These are phyloP conservation scores for Firmiana major DNA, from an alignment of 345 rosid species.

Conservation along the genomic window DNA sequence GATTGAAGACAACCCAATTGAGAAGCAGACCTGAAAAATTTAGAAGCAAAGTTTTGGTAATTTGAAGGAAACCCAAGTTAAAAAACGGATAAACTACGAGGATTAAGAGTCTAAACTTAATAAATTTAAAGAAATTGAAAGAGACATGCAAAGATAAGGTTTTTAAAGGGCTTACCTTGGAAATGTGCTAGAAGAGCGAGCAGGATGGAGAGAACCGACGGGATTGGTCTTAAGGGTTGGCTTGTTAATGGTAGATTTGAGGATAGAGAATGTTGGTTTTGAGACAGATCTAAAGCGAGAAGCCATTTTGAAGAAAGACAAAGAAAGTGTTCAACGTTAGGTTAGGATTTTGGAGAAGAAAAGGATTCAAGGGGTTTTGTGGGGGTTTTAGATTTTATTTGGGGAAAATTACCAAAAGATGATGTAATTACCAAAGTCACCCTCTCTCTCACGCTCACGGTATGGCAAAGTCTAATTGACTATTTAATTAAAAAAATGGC, in stretches of 20 bases:
- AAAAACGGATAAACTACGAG: background rate
- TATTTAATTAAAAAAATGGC: background rate
- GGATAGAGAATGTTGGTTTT: constrained; percentile 46
- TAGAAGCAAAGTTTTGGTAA: background rate
- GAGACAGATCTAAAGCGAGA: constrained; percentile 66
- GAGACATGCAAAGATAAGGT: background rate
- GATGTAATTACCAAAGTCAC: too few species aligned
- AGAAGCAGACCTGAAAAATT: constrained; percentile 51
- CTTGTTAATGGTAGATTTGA: constrained; percentile 53
- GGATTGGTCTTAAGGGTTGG: constrained; percentile 43
- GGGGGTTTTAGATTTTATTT: constrained; percentile 15
- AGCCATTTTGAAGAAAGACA: constrained; percentile 45
- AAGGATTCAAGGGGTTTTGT: background rate
- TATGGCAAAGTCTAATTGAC: background rate
- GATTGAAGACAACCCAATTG: constrained; percentile 73
- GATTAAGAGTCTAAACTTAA: background rate
- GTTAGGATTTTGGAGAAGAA: constrained; percentile 14
- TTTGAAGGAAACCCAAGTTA: constrained; percentile 2
- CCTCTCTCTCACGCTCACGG: too few species aligned
- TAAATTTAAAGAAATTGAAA: constrained; percentile 9
- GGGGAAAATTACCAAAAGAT: background rate
- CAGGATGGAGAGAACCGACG: constrained; percentile 34
- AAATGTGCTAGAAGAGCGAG: constrained; percentile 40
- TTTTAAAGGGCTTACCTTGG: constrained; percentile 37
- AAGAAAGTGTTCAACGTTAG: background rate